These are phyloP conservation scores for Daldinia concentrica DNA, from an alignment of 495 filamentous ascomycete species.

Conservation along the genomic window DNA sequence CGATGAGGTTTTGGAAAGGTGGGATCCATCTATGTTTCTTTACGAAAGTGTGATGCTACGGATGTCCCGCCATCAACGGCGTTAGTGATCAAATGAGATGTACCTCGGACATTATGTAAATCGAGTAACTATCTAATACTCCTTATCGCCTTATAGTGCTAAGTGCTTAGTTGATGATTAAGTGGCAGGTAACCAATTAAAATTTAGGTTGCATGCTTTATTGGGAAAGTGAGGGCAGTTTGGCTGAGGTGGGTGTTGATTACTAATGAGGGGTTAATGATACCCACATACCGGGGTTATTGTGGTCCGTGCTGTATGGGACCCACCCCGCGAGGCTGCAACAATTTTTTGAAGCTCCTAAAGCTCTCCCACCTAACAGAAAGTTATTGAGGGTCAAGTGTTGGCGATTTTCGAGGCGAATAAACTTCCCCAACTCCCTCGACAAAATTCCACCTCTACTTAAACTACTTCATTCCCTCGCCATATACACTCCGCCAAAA, in stretches of 20 bases:
- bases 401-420: constrained; percentile 13
- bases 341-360: constrained; percentile 39
- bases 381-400: constrained; percentile 22
- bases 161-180: too few relatives aligned
- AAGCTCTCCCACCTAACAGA: constrained; percentile 18
- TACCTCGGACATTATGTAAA: background rate
- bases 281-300: background rate
- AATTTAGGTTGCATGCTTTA: too few relatives aligned
- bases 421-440: background rate
- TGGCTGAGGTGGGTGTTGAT: background rate
- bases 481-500: constrained; percentile 50
- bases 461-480: background rate
- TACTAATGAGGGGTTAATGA: background rate
- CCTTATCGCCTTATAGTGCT: too few relatives aligned
- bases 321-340: constrained; percentile 40
- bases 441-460: background rate
- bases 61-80: background rate
- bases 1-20: background rate
- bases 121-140: too few relatives aligned
- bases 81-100: background rate
- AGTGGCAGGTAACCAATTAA: too few relatives aligned
- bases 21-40: background rate
- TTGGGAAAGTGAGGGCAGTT: too few relatives aligned
- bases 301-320: constrained; percentile 25
- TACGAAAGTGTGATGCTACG: background rate